These are phyloP conservation scores for Botrytis fragariae DNA, from an alignment of 2,329 filamentous ascomycete species.

Conservation along the genomic window DNA sequence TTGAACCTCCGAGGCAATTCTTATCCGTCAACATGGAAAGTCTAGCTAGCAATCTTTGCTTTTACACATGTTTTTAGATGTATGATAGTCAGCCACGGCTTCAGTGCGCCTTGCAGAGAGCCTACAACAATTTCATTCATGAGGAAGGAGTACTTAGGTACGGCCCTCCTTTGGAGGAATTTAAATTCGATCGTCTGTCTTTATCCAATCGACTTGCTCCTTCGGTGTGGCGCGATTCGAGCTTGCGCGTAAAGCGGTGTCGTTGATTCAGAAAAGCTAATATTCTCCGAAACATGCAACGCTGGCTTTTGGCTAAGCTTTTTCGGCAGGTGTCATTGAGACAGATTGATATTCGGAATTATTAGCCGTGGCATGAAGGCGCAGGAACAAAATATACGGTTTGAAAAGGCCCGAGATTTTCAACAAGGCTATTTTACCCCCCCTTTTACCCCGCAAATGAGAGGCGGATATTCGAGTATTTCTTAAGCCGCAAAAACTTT, in stretches of 20 bases:
- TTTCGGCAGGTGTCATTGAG: conserved; percentile 1
- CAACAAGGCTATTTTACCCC: neutral
- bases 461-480: neutral
- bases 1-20: neutral
- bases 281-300: neutral
- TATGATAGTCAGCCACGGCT: neutral
- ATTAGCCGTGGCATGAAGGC: neutral
- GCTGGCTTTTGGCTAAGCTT: neutral
- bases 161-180: neutral
- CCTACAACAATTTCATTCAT: neutral
- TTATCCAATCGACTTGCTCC: neutral
- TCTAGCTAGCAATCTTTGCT: neutral
- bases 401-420: conserved; percentile 2
- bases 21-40: neutral
- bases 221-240: neutral
- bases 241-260: neutral
- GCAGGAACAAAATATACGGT: neutral
- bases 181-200: neutral
- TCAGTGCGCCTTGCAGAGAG: neutral
- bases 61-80: neutral
- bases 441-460: conserved; percentile 4
- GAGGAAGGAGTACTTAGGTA: neutral
- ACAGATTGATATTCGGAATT: neutral
- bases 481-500: neutral
- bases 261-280: neutral